Evolutionary conservation across 1,284 basidiomycete species (phyloP), one percentile per base, ranked within the genome.

Genomic region (Sporisorium reilianum): DNA sequence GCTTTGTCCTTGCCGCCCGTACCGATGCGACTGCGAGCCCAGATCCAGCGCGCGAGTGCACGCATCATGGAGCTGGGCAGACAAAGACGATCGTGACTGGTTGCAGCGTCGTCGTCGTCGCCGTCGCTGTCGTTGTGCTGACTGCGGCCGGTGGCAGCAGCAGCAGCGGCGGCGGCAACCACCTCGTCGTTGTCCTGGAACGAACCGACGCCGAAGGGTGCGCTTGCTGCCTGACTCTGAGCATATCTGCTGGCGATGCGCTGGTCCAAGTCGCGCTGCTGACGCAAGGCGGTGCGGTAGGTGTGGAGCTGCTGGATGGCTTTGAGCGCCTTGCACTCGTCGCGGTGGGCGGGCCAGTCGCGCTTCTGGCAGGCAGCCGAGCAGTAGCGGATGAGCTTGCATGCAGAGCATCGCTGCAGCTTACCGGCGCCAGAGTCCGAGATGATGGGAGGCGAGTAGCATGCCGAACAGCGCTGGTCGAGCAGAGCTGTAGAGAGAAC

Each of bases 281-380:
- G 56, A 28, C 53, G 58, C 49, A 70, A 41, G 5, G 62, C 57
- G 4, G 57, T 59, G 16, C 57, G 40, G 49, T 64, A 70, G 5
- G 67, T 64, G 45, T 70, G 59, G 1, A 72, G 56, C 55, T 66
- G 60, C 40, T 72, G 64, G 36, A 72, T 66, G 6, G 65, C 57
- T 49, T 63, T 59, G 22, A 76, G 62, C 30, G 68, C 69, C 45
- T 76, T 76, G 70, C 74, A 76, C 52, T 76, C 74, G 53, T 76
- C 64, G 30, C 63, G 68, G 32, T 77, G 75, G 22, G 51, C 40
- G 1, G 56, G 61, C 75, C 75, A 77, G 32, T 77, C 75, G 6
- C 58, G 48, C n/a, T 57, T 61, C 36, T 77, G 75, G 36, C 75
- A 77, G 14, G 50, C 58, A 48, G 52, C 40, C 8, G 62, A 64